These are phyloP conservation scores for Thoreauomyces humboldtii DNA, from an alignment of 192 early-diverging fungal genomes.

Conservation along the genomic window DNA sequence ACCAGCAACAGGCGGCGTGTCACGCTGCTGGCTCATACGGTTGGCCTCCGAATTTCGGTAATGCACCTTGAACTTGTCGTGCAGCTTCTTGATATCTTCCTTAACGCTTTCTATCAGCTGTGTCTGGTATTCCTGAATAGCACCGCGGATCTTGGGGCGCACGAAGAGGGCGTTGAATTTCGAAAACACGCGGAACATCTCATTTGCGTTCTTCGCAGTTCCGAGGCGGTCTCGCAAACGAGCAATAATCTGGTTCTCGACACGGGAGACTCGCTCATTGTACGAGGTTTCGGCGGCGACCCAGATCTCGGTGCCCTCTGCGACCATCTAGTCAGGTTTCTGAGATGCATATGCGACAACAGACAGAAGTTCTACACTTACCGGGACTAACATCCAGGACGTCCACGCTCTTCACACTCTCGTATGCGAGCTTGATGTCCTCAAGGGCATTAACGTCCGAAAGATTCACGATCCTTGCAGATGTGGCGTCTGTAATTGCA, in stretches of 20 bases:
- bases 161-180: conserved; percentile 99
- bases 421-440: conserved; percentile 88
- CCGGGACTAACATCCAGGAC: conserved; percentile 87
- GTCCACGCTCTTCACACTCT: conserved; percentile 88
- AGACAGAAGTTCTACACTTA: conserved; percentile 19
- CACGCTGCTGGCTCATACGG: conserved; percentile 88
- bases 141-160: conserved; percentile 98
- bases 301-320: conserved; percentile 93
- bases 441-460: conserved; percentile 78
- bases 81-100: conserved; percentile 92
- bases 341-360: not conserved
- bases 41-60: conserved; percentile 87
- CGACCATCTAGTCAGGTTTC: no score
- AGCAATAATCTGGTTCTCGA: conserved; percentile 98
- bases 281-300: conserved; percentile 84
- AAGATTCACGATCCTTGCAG: conserved; percentile 46
- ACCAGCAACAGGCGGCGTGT: conserved; percentile 88
- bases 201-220: conserved; percentile 92
- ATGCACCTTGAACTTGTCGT: conserved; percentile 92
- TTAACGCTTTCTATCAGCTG: conserved; percentile 98
- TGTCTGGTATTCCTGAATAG: conserved; percentile 98
- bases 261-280: conserved; percentile 90
- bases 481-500: conserved; percentile 26
- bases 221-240: conserved; percentile 90
- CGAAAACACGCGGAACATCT: conserved; percentile 99